Conservation (phyloP, 73 alveolate species). For the Diophrys appendiculata region DNA sequence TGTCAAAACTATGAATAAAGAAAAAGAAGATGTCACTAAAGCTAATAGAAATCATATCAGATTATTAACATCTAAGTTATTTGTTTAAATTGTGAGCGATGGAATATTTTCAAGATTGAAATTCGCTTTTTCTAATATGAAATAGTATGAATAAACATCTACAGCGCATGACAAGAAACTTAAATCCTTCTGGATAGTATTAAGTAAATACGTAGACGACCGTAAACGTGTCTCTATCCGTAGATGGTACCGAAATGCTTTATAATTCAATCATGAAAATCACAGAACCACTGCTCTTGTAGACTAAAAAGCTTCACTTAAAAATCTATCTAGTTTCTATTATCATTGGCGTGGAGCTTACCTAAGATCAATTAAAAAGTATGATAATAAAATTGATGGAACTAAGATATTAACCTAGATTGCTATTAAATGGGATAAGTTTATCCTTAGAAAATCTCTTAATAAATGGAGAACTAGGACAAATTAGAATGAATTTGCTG, state of each 20-base stretch:
- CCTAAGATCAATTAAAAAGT: slow-evolving; percentile 15
- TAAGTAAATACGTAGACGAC: slow-evolving; percentile 21
- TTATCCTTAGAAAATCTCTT: slow-evolving; percentile 31
- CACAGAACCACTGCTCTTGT: slow-evolving; percentile 29
- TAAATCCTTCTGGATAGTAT: not conserved
- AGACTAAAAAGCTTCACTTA: slow-evolving; percentile 32
- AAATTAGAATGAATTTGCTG: slow-evolving; percentile 5
- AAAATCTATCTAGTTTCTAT: slow-evolving; percentile 38
- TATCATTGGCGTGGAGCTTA: slow-evolving; percentile 58
- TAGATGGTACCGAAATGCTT: slow-evolving; percentile 52
- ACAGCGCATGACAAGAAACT: not conserved
- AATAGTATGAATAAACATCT: not conserved
- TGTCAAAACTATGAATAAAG: slow-evolving; percentile 39
- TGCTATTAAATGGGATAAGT: not conserved
- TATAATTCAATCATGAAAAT: slow-evolving; percentile 50
- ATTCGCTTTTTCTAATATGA: not conserved
- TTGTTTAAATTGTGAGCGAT: slow-evolving; percentile 19
- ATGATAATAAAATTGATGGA: slow-evolving; percentile 42
- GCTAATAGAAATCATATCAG: slow-evolving; percentile 47
- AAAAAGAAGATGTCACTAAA: slow-evolving; percentile 4
- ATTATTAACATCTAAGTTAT: slow-evolving; percentile 43
- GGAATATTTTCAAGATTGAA: not conserved
- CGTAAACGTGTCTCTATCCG: slow-evolving; percentile 30
- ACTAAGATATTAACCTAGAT: slow-evolving; percentile 21
- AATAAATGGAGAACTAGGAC: slow-evolving; percentile 42